Evolutionary conservation across 129 eudicot genomes (phyloP), one percentile per base, ranked within the genome.

Genomic region (Flaveria trinervia): DNA sequence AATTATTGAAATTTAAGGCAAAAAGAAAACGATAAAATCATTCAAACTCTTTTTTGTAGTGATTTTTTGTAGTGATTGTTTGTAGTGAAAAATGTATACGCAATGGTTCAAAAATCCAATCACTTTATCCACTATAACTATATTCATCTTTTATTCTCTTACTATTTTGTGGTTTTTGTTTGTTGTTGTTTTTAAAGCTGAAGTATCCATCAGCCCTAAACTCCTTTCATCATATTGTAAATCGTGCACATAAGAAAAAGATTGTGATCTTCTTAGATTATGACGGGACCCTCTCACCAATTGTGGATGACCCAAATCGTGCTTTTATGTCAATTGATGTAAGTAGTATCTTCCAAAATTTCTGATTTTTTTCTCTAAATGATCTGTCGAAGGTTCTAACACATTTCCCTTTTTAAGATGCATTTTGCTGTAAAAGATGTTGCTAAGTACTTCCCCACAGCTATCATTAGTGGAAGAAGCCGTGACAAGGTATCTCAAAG

Each of bases 261-360:
- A 74, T 92, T 52, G 96, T 87, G 39, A 74, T 92, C 28, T 92
- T 92, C 80, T 74, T 92, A 66, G 98, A 92, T 76, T 92, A 92
- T 79, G 98, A 92, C 39, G 98, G 98, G 62, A 92, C 98, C 1
- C 98, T 92, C 55, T 90, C 96, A 15, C 98, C 98, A 1, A 92
- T 92, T 13, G 98, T 92, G 9, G 88, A 92, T 77, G 98, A 92
- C 51, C 98, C 98, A 59, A 89, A 92, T 70, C 84, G 85, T 60
- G 98, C 98, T 64, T 84, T 92, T 65, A 88, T 92, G 90, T 86
- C 98, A 54, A 71, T 50, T 65, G 96, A 88, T 70, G 98, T 92
- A 84, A 85, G 96, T 81, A 23, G 18, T n/a, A 30, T 54, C 46
- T 25, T 72, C 50, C 15, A 22, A 14, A 10, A 3, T 44, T 64